phyloP scores from a whole-genome alignment of 164 flowering plant genomes.

The Macadamia integrifolia region DNA sequence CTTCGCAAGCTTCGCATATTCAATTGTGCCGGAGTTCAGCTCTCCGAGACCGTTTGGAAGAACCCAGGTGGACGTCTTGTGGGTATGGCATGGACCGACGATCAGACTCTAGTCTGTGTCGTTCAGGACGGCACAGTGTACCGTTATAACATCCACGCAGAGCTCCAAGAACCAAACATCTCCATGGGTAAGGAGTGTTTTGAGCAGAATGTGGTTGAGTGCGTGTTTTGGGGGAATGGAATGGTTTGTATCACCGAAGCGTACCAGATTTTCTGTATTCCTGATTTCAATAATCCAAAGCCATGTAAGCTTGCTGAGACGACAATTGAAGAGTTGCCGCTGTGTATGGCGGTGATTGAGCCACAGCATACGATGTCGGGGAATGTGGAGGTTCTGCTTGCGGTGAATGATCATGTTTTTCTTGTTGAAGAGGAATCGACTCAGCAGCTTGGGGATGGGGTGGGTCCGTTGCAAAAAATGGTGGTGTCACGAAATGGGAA shows the following conservation, averaged over 20 bases:
- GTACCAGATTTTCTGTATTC: constrained; percentile 48
- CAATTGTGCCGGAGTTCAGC: constrained; percentile 66
- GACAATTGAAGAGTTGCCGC: constrained; percentile 52
- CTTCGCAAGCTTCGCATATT: constrained; percentile 84
- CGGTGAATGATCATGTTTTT: constrained; percentile 49
- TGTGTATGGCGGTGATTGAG: constrained; percentile 80
- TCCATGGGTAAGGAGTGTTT: constrained; percentile 78
- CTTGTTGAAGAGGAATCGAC: constrained; percentile 68
- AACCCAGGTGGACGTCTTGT: constrained; percentile 81
- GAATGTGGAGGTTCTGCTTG: constrained; percentile 85
- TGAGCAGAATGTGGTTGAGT: constrained; percentile 77
- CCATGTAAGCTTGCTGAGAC: constrained; percentile 63
- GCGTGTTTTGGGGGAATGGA: constrained; percentile 93
- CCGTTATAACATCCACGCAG: constrained; percentile 58
- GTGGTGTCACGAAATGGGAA: constrained; percentile 72
- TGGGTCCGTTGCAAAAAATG: constrained; percentile 84
- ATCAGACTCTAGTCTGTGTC: constrained; percentile 62
- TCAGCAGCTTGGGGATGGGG: constrained; percentile 47
- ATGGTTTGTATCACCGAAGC: constrained; percentile 75
- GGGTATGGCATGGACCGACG: constrained; percentile 88
- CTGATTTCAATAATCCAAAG: constrained; percentile 67
- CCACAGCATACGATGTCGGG: constrained; percentile 89
- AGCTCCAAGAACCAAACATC: constrained; percentile 44
- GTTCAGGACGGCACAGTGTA: constrained; percentile 87
- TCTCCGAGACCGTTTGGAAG: constrained; percentile 78